Base-by-base conservation (phyloP, 805 yeast genomes). In the Pichia pseudocactophila region DNA sequence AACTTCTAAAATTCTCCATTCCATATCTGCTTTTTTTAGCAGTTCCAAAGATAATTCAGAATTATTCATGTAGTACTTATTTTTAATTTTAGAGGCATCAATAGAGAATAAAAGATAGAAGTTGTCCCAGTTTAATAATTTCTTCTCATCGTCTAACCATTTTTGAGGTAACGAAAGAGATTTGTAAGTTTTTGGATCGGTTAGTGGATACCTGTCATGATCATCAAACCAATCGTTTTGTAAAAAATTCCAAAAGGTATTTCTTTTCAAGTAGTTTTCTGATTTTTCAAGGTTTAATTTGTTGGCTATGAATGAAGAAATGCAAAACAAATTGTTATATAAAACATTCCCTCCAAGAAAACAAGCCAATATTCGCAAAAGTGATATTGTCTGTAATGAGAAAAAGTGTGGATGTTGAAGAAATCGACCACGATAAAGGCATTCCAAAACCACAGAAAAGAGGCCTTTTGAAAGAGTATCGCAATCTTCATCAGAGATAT, bases 221-320 rank as follows among this genome's bases (percentile, higher is more conserved):
- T 53, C 56, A 34, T 64, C 65, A 30, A 51, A 51, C 67, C 67
- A 64, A 45, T 63, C 68, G 27, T 52, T 43, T 7, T 50, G 51
- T 7, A 61, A 49, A 18, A 61, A 47, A 1, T 51, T 30, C 66
- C 66, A 62, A 61, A 64, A 59, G 10, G 38, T 39, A 26, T 39
- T 43, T 13, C 36, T 22, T 11, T 17, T 30, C 3, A 34, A 36
- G 2, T 7, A 9, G 4, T 44, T 34, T 8, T 38, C 37, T 9
- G 53, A 39, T 34, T 45, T 40, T 40, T 56, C 56, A 1, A 63
- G 36, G 31, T 55, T 50, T 19, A 62, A 38, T 37, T 51, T 50
- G 25, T 22, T 22, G 8, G 25, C 25, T 55, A 51, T 3, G 64
- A 63, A 20, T 45, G 13, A 30, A 42, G 46, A 27, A 37, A 44